phyloP scores from a whole-genome alignment of 2,329 filamentous ascomycete genomes.

The Orbilia quercus region DNA sequence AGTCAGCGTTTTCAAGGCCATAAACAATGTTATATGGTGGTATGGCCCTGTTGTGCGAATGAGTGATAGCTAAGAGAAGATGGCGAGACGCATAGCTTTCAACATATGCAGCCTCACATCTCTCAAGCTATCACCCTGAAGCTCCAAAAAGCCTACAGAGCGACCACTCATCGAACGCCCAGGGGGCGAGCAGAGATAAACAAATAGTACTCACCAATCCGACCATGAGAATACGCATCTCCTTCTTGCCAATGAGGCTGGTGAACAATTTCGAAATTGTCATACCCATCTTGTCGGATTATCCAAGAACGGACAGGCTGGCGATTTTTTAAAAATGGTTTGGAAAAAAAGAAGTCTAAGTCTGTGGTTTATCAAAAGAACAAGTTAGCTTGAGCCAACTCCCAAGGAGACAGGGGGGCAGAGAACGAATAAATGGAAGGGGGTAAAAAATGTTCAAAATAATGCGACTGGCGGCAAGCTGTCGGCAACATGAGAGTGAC shows the following conservation, averaged over 20 bases:
- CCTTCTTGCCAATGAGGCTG: slow-evolving; percentile 98
- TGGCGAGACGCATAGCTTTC: slow-evolving; percentile 22
- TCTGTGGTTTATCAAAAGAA: slow-evolving; percentile 2
- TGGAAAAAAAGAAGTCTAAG: slow-evolving; percentile 19
- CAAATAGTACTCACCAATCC: slow-evolving; percentile 71
- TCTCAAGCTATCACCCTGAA: not conserved
- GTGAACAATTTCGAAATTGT: slow-evolving; percentile 97
- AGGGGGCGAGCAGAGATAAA: slow-evolving; percentile 2
- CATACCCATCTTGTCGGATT: slow-evolving; percentile 85
- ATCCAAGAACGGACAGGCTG: slow-evolving; percentile 22
- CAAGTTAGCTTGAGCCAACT: slow-evolving; percentile 49
- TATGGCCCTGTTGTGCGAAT: not conserved
- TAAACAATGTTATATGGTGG: not conserved
- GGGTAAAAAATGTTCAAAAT: slow-evolving; percentile 12
- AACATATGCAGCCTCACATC: slow-evolving; percentile 5
- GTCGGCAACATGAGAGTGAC: slow-evolving; percentile 12
- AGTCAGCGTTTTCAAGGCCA: not conserved
- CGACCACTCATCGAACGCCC: not conserved
- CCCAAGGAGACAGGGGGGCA: slow-evolving; percentile 15
- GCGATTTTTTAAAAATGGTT: slow-evolving; percentile 14
- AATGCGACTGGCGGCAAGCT: slow-evolving; percentile 19
- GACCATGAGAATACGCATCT: slow-evolving; percentile 99
- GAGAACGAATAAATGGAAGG: too few species aligned
- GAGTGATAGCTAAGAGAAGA: not conserved
- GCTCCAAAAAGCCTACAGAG: slow-evolving; percentile 11